Evolutionary conservation across 371 early-diverging fungal genomes (phyloP).

Genomic region (Blakeslea trispora): DNA sequence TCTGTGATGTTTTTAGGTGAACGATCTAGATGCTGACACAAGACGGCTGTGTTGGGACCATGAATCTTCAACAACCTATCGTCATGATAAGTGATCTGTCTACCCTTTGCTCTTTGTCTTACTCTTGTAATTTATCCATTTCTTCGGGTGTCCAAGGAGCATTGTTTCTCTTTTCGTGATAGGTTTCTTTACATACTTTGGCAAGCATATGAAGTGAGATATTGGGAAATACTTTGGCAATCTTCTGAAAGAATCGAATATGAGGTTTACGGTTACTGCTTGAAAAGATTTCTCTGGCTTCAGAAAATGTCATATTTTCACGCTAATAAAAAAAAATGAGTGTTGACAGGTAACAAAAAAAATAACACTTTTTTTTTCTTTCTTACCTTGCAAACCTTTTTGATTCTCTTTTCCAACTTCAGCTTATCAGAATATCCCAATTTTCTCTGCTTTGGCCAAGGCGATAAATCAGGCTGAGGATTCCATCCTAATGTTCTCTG

Average conservation of each 20-base stretch:
- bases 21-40: constrained; percentile 9
- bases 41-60: constrained; percentile 1
- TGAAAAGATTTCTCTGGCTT: constrained; percentile 18
- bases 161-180: constrained; percentile 9
- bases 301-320: constrained; percentile 13
- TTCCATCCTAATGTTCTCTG: constrained; percentile 11
- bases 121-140: constrained; percentile 15
- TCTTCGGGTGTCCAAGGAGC: constrained; percentile 21
- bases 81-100: background rate
- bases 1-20: constrained; percentile 18
- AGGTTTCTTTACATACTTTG: constrained; percentile 9
- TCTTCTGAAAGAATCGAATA: constrained; percentile 13
- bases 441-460: constrained; percentile 18
- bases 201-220: constrained; percentile 8
- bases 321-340: constrained; percentile 10
- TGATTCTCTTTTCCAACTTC: constrained; percentile 27
- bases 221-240: constrained; percentile 23
- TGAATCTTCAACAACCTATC: constrained; percentile 9
- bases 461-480: background rate
- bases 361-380: background rate
- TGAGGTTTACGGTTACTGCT: background rate
- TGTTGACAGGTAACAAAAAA: background rate
- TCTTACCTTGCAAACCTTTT: constrained; percentile 28
- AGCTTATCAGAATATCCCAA: constrained; percentile 26
- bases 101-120: too few species aligned